These are phyloP conservation scores for Pisolithus thermaeus DNA, from an alignment of 1,284 basidiomycete species.

Conservation along the genomic window DNA sequence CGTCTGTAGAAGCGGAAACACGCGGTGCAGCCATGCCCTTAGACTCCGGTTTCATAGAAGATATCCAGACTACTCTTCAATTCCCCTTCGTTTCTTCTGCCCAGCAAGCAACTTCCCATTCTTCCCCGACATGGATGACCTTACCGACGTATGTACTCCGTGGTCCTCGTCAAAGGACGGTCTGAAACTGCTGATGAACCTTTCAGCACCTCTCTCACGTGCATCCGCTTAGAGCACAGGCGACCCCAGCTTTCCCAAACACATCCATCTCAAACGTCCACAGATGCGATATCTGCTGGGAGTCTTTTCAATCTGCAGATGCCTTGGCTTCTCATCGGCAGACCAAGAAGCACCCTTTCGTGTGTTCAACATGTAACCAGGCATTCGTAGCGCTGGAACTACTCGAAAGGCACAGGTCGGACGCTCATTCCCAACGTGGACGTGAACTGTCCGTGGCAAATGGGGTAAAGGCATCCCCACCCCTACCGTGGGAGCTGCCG, in stretches of 20 bases:
- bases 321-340: too few relatives aligned
- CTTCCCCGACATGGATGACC: conserved; percentile 14
- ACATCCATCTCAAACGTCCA: conserved; percentile 5
- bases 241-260: neutral
- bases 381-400: conserved; percentile 4
- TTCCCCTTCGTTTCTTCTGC: conserved; percentile 26
- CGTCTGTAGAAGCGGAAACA: conserved; percentile 15
- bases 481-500: neutral
- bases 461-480: neutral
- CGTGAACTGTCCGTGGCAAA: too few relatives aligned
- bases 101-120: conserved; percentile 18
- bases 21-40: conserved; percentile 31
- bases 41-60: conserved; percentile 28
- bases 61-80: conserved; percentile 14
- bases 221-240: conserved; percentile 11
- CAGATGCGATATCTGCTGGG: conserved; percentile 22
- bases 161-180: neutral
- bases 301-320: too few relatives aligned
- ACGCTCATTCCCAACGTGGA: neutral
- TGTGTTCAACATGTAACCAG: conserved; percentile 6
- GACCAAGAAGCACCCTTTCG: conserved; percentile 20
- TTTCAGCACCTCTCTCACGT: conserved; percentile 20
- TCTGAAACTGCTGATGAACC: neutral
- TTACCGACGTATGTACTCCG: conserved; percentile 16
- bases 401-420: conserved; percentile 2